phyloP scores from a whole-genome alignment of 352 stramenopile species.

The Chrysophaeum taylorii region DNA sequence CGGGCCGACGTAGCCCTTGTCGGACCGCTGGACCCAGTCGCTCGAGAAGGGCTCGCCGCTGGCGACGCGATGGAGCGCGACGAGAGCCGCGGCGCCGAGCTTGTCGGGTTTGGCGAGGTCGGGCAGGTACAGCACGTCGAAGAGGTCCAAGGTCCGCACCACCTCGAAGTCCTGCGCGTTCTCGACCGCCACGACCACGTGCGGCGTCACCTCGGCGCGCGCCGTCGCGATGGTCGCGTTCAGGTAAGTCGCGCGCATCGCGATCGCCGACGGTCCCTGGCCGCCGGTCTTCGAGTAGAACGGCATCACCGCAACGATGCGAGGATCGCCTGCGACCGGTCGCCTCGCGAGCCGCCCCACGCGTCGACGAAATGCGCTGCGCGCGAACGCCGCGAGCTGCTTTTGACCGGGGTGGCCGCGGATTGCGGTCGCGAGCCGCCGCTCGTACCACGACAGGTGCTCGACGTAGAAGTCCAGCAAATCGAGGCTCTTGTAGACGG shows the following conservation, averaged over 20 bases:
- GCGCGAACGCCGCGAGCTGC: too few relatives aligned
- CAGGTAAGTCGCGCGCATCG: not conserved
- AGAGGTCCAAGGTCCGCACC: not conserved
- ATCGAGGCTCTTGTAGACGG: not conserved
- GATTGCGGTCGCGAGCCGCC: not conserved
- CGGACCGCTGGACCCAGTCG: not conserved
- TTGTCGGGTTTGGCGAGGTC: not conserved
- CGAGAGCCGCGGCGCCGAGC: not conserved
- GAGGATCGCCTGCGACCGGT: not conserved
- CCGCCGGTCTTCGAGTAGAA: not conserved
- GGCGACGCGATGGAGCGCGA: not conserved
- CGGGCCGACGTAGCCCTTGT: not conserved
- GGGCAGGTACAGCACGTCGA: not conserved
- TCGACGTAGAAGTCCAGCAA: constrained; percentile 11
- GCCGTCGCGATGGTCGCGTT: not conserved
- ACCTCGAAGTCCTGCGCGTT: not conserved
- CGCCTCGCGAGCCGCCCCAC: too few relatives aligned
- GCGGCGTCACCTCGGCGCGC: not conserved
- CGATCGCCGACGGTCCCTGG: not conserved
- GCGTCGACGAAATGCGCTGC: too few relatives aligned
- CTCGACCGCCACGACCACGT: not conserved
- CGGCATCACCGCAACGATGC: not conserved
- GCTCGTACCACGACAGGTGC: constrained; percentile 7
- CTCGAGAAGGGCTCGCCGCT: not conserved
- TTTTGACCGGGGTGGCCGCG: too few relatives aligned